Conservation (phyloP, 75 land plant genomes). For the Cupressus sempervirens region DNA sequence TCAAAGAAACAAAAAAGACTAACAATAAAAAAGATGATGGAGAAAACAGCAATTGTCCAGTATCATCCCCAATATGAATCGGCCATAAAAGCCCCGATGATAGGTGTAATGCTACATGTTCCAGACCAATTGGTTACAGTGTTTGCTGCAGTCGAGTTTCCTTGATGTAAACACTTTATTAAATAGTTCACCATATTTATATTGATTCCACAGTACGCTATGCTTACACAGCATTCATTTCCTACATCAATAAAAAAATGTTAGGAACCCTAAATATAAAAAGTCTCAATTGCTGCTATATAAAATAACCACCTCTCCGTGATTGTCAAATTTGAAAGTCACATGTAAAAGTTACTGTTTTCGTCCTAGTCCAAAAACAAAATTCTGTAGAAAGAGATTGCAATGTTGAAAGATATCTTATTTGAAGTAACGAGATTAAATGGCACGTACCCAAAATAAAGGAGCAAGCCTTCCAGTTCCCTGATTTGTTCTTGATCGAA, state of each 20-base stretch:
- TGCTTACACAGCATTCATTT: slow-evolving; percentile 81
- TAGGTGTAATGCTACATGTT: slow-evolving; percentile 50
- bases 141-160: slow-evolving; percentile 39
- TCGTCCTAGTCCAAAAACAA: neutral
- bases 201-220: slow-evolving; percentile 82
- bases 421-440: neutral
- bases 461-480: slow-evolving; percentile 71
- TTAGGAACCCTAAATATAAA: neutral
- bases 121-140: slow-evolving; percentile 66
- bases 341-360: neutral
- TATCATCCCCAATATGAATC: slow-evolving; percentile 72
- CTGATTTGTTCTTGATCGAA: slow-evolving; percentile 55
- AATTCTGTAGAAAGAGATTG: too few species aligned
- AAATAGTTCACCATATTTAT: slow-evolving; percentile 58
- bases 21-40: slow-evolving; percentile 50
- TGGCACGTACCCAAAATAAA: slow-evolving; percentile 64
- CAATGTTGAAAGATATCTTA: neutral
- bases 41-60: slow-evolving; percentile 59
- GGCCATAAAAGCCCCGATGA: slow-evolving; percentile 71
- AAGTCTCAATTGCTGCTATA: neutral
- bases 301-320: neutral
- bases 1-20: slow-evolving; percentile 7
- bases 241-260: slow-evolving; percentile 25
- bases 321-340: neutral
- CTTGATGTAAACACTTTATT: slow-evolving; percentile 31